Percentiles rank a stretch among this genome's conserved stretches.
Evolutionary conservation across 257 asterid genomes (phyloP).

Genomic region (Capsicum chinense): DNA sequence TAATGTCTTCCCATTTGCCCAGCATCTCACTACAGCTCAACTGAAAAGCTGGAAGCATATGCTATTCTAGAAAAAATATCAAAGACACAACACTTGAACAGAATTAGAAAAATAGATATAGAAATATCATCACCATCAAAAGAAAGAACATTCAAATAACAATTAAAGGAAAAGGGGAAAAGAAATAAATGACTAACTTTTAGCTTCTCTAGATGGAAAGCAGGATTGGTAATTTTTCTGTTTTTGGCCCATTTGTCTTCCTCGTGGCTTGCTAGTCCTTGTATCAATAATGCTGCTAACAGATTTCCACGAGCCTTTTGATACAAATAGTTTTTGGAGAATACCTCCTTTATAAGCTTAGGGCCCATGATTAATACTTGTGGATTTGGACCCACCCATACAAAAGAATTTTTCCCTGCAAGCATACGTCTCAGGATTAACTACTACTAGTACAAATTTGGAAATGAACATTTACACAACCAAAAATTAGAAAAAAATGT

Average conservation of each 20-base stretch:
- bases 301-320: constrained; percentile 50
- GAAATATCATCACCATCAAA: neutral
- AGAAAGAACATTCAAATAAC: neutral
- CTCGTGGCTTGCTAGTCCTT: constrained; percentile 47
- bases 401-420: constrained; percentile 51
- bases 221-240: constrained; percentile 47
- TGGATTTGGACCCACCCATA: constrained; percentile 70
- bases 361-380: constrained; percentile 45
- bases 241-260: constrained; percentile 64
- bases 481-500: neutral
- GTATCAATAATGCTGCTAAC: constrained; percentile 35
- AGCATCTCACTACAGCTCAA: constrained; percentile 46
- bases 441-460: neutral
- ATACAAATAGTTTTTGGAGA: constrained; percentile 40
- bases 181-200: neutral
- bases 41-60: constrained; percentile 51
- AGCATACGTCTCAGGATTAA: neutral
- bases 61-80: constrained; percentile 32
- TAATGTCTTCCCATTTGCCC: neutral
- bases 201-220: constrained; percentile 20
- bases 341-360: constrained; percentile 53
- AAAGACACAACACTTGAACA: neutral
- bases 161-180: neutral
- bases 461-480: neutral
- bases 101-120: neutral